phyloP scores from a whole-genome alignment of 2,329 filamentous ascomycete species.

The Ceratocystis colombiana region DNA sequence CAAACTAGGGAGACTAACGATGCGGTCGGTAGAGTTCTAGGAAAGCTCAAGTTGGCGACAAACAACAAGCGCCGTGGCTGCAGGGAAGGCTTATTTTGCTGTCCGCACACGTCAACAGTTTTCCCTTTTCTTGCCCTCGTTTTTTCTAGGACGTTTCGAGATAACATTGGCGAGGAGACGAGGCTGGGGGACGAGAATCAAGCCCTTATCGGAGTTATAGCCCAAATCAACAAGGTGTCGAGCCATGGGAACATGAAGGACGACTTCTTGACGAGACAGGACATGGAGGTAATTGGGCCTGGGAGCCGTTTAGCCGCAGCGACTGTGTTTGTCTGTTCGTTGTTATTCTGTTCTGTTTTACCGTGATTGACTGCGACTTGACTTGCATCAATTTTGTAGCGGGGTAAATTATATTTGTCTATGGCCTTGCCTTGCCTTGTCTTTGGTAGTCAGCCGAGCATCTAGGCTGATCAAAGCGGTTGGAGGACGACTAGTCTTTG shows the following conservation, averaged over 20 bases:
- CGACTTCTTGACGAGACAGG: background rate
- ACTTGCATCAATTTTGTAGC: background rate
- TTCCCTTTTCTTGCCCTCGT: background rate
- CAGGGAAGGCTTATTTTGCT: background rate
- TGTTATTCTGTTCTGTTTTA: background rate
- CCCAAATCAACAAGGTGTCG: too few relatives aligned
- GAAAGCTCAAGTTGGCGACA: background rate
- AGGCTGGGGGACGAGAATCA: background rate
- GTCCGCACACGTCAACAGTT: background rate
- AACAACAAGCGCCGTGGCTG: conserved; percentile 7
- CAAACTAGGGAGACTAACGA: background rate
- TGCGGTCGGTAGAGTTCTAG: background rate
- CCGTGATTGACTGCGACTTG: background rate
- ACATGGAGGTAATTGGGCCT: background rate
- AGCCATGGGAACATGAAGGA: too few relatives aligned
- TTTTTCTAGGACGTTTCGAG: background rate
- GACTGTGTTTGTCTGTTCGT: background rate
- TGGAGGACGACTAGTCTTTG: background rate
- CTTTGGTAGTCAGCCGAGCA: background rate
- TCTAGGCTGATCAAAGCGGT: background rate
- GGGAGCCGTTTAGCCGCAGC: background rate
- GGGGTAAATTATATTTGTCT: background rate
- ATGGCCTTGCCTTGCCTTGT: background rate
- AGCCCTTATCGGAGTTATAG: background rate
- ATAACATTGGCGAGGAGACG: background rate